A percentile compares a stretch with the other conserved stretches of the same genome.
These are phyloP conservation scores for Phylloporus arenicola DNA, from an alignment of 768 basidiomycete species.

Conservation along the genomic window DNA sequence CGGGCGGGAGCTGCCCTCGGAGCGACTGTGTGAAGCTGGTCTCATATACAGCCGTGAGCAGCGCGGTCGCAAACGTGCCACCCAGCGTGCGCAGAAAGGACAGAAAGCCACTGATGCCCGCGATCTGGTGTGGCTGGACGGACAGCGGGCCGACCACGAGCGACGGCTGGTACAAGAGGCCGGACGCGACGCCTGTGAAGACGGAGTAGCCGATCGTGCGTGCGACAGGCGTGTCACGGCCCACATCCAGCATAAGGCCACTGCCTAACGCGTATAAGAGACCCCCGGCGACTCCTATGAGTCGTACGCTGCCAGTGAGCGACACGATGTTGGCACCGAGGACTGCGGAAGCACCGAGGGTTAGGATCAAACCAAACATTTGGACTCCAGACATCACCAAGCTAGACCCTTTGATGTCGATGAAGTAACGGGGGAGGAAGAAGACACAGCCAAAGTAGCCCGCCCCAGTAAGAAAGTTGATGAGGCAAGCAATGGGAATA, in stretches of 20 bases:
- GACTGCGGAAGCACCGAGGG: constrained; percentile 31
- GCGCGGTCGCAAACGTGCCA: constrained; percentile 33
- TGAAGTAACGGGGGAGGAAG: constrained; percentile 36
- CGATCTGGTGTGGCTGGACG: constrained; percentile 29
- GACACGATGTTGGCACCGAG: constrained; percentile 32
- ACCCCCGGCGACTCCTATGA: constrained; percentile 28
- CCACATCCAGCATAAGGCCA: constrained; percentile 30
- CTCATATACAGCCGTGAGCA: constrained; percentile 31
- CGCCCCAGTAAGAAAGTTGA: constrained; percentile 36
- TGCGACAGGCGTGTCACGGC: constrained; percentile 24
- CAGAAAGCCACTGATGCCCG: constrained; percentile 33
- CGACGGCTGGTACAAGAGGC: constrained; percentile 32
- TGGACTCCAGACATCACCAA: constrained; percentile 31
- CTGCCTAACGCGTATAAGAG: constrained; percentile 31
- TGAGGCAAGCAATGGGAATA: constrained; percentile 32
- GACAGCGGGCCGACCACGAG: constrained; percentile 34
- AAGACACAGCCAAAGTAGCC: constrained; percentile 35
- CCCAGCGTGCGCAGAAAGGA: constrained; percentile 33
- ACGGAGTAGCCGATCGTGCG: constrained; percentile 29
- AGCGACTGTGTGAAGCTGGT: constrained; percentile 30
- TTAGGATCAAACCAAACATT: constrained; percentile 33
- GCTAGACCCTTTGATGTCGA: constrained; percentile 32
- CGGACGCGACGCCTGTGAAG: constrained; percentile 29
- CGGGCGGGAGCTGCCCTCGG: constrained; percentile 22
- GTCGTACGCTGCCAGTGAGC: constrained; percentile 28